A percentile compares a stretch with the other conserved stretches of the same genome.
Evolutionary conservation across 176 grass and related monocot species (phyloP).

Genomic region (Zea luxurians): DNA sequence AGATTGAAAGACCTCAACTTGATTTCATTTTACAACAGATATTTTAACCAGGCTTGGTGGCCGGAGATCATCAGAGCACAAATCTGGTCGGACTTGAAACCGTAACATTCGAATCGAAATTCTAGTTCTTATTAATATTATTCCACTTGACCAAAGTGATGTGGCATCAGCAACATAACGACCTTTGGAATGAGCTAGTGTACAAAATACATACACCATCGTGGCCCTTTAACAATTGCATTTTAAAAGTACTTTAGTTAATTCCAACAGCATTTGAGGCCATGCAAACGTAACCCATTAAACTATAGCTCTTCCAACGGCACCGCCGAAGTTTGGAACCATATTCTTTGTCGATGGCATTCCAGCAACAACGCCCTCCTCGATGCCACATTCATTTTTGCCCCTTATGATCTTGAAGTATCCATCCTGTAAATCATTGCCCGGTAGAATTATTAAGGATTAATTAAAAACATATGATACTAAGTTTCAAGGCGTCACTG

Average conservation of each 20-base stretch:
- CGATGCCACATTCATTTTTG: constrained; percentile 79
- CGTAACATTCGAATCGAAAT: neutral
- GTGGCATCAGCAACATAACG: neutral
- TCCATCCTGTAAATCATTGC: constrained; percentile 56
- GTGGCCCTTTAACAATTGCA: neutral
- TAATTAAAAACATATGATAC: neutral
- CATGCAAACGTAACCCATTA: constrained; percentile 17
- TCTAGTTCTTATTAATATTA: neutral
- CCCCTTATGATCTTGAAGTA: constrained; percentile 93
- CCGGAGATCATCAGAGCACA: neutral
- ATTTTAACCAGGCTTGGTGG: neutral
- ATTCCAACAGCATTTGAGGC: neutral
- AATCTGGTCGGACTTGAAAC: neutral
- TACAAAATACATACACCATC: constrained; percentile 8
- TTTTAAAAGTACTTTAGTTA: neutral
- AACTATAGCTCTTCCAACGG: constrained; percentile 24
- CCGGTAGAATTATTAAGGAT: neutral
- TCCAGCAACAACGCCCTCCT: constrained; percentile 71
- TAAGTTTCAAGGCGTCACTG: neutral
- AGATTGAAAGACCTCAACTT: neutral
- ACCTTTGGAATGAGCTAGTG: neutral
- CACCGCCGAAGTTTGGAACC: constrained; percentile 25
- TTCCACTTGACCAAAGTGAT: neutral
- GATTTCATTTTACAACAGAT: neutral
- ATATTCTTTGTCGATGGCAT: constrained; percentile 75